Evolutionary conservation across 805 yeast genomes (phyloP).

Genomic region (Yamadazyma insecticola): DNA sequence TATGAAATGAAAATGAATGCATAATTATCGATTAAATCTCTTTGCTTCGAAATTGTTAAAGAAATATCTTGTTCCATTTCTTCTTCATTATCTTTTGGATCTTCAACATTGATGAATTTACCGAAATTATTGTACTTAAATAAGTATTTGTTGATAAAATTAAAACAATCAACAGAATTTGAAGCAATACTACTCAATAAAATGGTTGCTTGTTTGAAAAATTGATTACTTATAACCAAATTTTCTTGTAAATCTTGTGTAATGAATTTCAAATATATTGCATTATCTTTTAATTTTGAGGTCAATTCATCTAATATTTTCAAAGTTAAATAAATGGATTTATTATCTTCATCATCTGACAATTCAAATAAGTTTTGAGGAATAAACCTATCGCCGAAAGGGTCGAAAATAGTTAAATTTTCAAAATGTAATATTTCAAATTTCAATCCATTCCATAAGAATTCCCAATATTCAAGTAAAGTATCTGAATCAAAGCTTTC

Average conservation of each 20-base stretch:
- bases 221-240: slow-evolving; percentile 48
- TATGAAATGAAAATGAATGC: slow-evolving; percentile 51
- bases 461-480: slow-evolving; percentile 58
- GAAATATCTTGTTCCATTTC: slow-evolving; percentile 16
- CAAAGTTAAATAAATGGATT: slow-evolving; percentile 32
- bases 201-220: slow-evolving; percentile 58
- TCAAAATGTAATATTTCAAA: slow-evolving; percentile 84
- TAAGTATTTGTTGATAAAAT: slow-evolving; percentile 36
- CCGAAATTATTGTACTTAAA: slow-evolving; percentile 42
- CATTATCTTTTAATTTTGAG: slow-evolving; percentile 4
- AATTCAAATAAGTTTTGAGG: slow-evolving; percentile 21
- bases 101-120: slow-evolving; percentile 24
- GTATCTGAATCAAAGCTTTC: slow-evolving; percentile 45
- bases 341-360: slow-evolving; percentile 33
- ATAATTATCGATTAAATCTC: slow-evolving; percentile 54
- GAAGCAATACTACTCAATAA: slow-evolving; percentile 54
- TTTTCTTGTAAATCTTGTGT: slow-evolving; percentile 49
- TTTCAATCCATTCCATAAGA: slow-evolving; percentile 84
- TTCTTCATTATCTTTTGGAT: slow-evolving; percentile 10
- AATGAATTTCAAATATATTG: slow-evolving; percentile 3
- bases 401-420: slow-evolving; percentile 16
- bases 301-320: slow-evolving; percentile 30
- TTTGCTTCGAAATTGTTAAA: slow-evolving; percentile 51
- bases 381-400: slow-evolving; percentile 19
- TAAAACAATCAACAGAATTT: slow-evolving; percentile 42